phyloP scores from a whole-genome alignment of 169 alveolate species.

The Cardiosporidium cionae region DNA sequence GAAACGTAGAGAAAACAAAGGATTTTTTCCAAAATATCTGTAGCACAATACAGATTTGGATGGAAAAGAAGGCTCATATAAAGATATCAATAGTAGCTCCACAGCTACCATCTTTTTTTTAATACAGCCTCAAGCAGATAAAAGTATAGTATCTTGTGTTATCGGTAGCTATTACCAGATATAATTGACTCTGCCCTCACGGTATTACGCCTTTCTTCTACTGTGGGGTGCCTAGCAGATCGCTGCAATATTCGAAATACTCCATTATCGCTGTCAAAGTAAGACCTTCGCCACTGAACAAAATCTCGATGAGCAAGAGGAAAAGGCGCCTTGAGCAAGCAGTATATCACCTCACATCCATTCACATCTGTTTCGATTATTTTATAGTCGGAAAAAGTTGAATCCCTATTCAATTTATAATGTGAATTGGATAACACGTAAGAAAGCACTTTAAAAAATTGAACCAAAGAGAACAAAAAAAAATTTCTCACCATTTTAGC shows the following conservation, averaged over 20 bases:
- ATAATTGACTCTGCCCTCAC: constrained; percentile 28
- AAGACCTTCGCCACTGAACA: constrained; percentile 1
- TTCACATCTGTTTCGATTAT: constrained; percentile 12
- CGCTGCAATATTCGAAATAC: neutral
- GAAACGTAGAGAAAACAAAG: neutral
- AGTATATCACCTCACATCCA: constrained; percentile 32
- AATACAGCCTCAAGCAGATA: neutral
- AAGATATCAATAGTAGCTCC: neutral
- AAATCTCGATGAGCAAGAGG: constrained; percentile 28
- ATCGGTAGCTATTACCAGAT: neutral
- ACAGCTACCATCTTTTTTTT: neutral
- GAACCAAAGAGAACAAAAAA: too few relatives aligned
- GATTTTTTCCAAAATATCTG: neutral
- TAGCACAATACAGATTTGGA: neutral
- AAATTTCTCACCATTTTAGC: constrained; percentile 2
- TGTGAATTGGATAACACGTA: neutral
- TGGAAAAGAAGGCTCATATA: neutral
- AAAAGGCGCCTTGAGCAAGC: constrained; percentile 28
- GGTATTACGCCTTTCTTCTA: constrained; percentile 1
- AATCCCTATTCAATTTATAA: constrained; percentile 5
- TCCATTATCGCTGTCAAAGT: neutral
- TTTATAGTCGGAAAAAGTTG: constrained; percentile 9
- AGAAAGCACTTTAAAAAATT: neutral
- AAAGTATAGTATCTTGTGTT: neutral
- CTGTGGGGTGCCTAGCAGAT: constrained; percentile 26